These are phyloP conservation scores for Rutstroemia sp. DNA, from an alignment of 2,329 filamentous ascomycete genomes.

Conservation along the genomic window DNA sequence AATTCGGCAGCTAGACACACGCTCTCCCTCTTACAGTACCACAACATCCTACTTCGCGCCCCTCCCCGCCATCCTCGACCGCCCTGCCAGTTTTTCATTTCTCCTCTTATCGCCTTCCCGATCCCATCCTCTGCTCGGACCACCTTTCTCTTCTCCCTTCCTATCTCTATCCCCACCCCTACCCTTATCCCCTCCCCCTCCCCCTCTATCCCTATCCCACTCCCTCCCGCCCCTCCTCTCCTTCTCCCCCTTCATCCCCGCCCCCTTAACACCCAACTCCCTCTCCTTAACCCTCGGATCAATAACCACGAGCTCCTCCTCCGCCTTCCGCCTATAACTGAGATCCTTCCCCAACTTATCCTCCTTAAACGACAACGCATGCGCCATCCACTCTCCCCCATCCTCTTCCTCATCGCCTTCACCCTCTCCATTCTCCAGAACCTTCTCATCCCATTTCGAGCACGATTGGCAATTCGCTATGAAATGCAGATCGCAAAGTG, in stretches of 20 bases:
- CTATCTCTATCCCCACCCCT: no score
- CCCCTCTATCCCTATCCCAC: conserved; percentile 49
- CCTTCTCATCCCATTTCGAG: conserved; percentile 62
- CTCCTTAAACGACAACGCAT: conserved; percentile 77
- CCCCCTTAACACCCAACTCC: conserved; percentile 60
- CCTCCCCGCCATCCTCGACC: background rate
- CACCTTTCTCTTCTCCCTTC: conserved; percentile 35
- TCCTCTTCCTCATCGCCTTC: conserved; percentile 50
- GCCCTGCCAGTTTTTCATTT: background rate
- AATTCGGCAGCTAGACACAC: no score
- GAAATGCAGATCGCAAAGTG: conserved; percentile 88
- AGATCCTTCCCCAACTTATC: conserved; percentile 88
- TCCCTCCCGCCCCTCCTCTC: conserved; percentile 37
- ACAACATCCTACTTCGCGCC: background rate
- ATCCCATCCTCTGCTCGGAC: conserved; percentile 52
- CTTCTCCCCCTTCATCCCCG: conserved; percentile 43
- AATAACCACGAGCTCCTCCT: conserved; percentile 87
- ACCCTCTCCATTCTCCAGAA: conserved; percentile 29
- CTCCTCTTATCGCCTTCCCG: conserved; percentile 6
- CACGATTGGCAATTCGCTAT: conserved; percentile 94
- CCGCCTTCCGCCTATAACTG: conserved; percentile 82
- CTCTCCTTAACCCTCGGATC: conserved; percentile 80
- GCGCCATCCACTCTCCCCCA: conserved; percentile 75
- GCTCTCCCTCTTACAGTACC: no score
- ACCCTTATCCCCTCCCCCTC: conserved; percentile 46